Evolutionary conservation across 129 eudicot genomes (phyloP).

Genomic region (Centella asiatica): DNA sequence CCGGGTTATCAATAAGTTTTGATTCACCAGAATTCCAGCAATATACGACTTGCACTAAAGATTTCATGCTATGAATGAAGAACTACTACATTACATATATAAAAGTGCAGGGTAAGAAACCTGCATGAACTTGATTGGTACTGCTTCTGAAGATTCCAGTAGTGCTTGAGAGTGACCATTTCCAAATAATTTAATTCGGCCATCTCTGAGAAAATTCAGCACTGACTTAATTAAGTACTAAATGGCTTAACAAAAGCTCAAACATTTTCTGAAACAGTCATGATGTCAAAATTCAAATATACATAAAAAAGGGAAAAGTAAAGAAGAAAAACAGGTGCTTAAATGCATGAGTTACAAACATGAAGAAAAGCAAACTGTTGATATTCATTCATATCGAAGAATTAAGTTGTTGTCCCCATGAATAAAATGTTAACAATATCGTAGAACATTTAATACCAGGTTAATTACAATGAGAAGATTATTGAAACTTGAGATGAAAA

Average conservation of each 20-base stretch:
- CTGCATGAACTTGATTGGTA: slow-evolving; percentile 70
- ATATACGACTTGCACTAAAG: background rate
- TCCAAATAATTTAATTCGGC: slow-evolving; percentile 86
- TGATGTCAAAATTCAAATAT: background rate
- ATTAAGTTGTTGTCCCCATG: too few species aligned
- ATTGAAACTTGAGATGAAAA: slow-evolving; percentile 5
- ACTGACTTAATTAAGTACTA: background rate
- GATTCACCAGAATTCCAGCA: background rate
- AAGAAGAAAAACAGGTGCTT: background rate
- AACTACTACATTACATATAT: background rate
- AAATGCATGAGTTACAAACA: background rate
- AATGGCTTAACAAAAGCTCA: background rate
- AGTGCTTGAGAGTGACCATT: slow-evolving; percentile 74
- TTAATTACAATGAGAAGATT: background rate
- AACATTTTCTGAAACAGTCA: background rate
- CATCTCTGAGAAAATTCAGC: slow-evolving; percentile 45
- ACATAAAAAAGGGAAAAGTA: too few species aligned
- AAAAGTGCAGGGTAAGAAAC: slow-evolving; percentile 22
- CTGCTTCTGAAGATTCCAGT: slow-evolving; percentile 57
- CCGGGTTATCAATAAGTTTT: slow-evolving; percentile 6
- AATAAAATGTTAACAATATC: too few species aligned
- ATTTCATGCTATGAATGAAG: background rate
- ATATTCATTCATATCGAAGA: too few species aligned
- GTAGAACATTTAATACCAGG: background rate
- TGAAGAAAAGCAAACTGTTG: background rate